Percentiles rank a stretch among this genome's conserved stretches.
Conservation (phyloP, 352 stramenopile genomes). For the Pythium coloratum region DNA sequence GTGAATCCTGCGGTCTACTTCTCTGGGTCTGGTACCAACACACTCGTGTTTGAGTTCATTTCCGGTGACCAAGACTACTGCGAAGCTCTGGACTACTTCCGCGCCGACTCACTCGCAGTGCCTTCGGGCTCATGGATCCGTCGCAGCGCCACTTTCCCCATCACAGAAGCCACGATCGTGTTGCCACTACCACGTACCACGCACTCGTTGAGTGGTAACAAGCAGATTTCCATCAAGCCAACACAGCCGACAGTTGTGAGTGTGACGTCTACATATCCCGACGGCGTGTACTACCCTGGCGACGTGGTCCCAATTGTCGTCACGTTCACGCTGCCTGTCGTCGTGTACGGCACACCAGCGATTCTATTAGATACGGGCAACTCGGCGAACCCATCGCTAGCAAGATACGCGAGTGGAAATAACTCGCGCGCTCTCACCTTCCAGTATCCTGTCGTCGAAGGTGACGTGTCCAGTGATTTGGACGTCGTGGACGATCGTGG, state of each 20-base stretch:
- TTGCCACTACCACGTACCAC: conserved; percentile 39
- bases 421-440: conserved; percentile 48
- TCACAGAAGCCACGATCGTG: conserved; percentile 38
- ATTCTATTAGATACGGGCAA: conserved; percentile 38
- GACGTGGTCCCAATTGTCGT: conserved; percentile 57
- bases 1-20: conserved; percentile 50
- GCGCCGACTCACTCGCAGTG: conserved; percentile 40
- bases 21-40: conserved; percentile 45
- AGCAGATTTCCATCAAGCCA: conserved; percentile 58
- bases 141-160: conserved; percentile 48
- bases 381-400: conserved; percentile 19
- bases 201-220: conserved; percentile 51
- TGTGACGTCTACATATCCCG: conserved; percentile 35
- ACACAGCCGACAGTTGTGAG: conserved; percentile 38
- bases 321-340: conserved; percentile 61
- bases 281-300: conserved; percentile 59
- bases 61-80: conserved; percentile 55
- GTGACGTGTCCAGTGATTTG: conserved; percentile 38
- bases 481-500: conserved; percentile 57
- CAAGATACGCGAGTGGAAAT: conserved; percentile 39
- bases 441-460: conserved; percentile 41
- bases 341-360: conserved; percentile 51
- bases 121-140: conserved; percentile 38
- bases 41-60: conserved; percentile 61
- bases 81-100: conserved; percentile 64